phyloP scores from a whole-genome alignment of 2,329 filamentous ascomycete genomes.

The Cercospora citrullina region DNA sequence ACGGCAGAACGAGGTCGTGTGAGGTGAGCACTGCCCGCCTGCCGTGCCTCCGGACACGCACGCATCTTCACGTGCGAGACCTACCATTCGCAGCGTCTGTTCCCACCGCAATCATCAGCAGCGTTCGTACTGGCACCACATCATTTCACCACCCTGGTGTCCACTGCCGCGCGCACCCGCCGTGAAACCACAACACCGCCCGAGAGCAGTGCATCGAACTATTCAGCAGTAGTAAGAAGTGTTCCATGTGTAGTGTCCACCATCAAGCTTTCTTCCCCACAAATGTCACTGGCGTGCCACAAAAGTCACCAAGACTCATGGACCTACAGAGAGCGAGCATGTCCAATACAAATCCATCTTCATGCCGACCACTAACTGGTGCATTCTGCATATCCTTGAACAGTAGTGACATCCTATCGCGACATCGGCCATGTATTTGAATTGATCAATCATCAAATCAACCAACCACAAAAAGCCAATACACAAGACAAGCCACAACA shows the following conservation, averaged over 20 bases:
- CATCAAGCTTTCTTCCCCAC: background rate
- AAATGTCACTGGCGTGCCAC: background rate
- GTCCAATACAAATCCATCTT: background rate
- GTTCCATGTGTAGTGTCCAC: background rate
- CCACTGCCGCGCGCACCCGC: background rate
- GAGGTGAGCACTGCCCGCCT: slow-evolving; percentile 11
- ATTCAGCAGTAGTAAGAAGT: background rate
- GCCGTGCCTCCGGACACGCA: background rate
- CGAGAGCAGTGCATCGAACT: background rate
- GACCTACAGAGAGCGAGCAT: background rate
- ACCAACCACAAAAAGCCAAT: background rate
- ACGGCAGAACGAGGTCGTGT: slow-evolving; percentile 2
- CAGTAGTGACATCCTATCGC: background rate
- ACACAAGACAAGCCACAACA: background rate
- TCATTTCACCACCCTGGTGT: background rate
- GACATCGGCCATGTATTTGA: background rate
- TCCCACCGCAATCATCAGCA: background rate
- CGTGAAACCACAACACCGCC: background rate
- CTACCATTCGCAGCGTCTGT: background rate
- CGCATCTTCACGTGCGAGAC: background rate
- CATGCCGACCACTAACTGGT: background rate
- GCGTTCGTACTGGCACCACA: background rate
- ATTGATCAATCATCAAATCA: background rate
- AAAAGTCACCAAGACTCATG: background rate
- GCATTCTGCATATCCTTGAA: background rate